Base-by-base conservation (phyloP, 768 basidiomycete species). In the Psilocybe sp. region DNA sequence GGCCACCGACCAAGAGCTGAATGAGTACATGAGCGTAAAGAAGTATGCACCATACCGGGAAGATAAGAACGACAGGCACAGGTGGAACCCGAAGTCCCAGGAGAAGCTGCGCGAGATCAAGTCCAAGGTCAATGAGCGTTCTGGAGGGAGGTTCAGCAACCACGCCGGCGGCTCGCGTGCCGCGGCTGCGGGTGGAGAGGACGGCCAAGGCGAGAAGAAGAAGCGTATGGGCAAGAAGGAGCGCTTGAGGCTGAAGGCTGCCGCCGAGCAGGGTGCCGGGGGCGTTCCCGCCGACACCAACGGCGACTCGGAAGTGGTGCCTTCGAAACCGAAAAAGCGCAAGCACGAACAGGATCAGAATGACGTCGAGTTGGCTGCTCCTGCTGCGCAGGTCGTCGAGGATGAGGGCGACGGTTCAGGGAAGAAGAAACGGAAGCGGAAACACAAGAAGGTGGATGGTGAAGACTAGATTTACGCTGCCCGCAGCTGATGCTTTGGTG, bases 1-100 rank as follows among this genome's bases (percentile, higher is more conserved):
- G 61, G 94, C 96, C 5, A 91, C 86, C 3, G 96, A 99, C 68
- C 76, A 83, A 48, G 97, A 99, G 63, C 79, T 99, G 43, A 99
- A 98, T 69, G 78, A 89, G 50, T 92, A 92, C 67, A 80, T 96
- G 69, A 81, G 87, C 39, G 74, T 98, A 59, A 96, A 92, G 70
- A 88, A 89, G 65, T 79, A 92, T 56, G 97, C 96, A 13, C 92
- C 97, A 5, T 98, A 98, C 66, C 83, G 90, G 38, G 74, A 80
- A 40, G 76, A 79, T 23, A 73, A 67, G 58, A 68, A 61, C 28
- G 67, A 65, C 32, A 53, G 57, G 4, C 40, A 62, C n/a, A 72
- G 67, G 31, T 92, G 85, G 84, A 88, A 89, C 60, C 67, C 73
- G 32, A 76, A 72, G 35, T 78, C 89, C 12, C 72, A 71, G 18